phyloP scores from a whole-genome alignment of 2,329 filamentous ascomycete species.

The Didymella glomerata region DNA sequence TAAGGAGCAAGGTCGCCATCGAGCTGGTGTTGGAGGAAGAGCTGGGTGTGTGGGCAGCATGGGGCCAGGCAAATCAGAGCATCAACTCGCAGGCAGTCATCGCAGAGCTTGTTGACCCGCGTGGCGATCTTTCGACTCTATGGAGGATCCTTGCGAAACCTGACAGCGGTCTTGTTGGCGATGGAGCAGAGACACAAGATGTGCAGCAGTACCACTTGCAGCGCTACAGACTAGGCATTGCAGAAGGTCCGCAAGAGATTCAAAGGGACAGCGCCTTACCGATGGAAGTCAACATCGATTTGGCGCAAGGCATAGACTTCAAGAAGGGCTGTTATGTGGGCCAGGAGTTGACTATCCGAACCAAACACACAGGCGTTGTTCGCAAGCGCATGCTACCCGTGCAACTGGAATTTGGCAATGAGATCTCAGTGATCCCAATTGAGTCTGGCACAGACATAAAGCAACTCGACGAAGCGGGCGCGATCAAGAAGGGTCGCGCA shows the following conservation, averaged over 20 bases:
- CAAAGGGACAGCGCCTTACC: slow-evolving; percentile 75
- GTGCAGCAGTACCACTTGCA: slow-evolving; percentile 72
- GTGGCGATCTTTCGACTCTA: slow-evolving; percentile 25
- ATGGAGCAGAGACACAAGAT: slow-evolving; percentile 35
- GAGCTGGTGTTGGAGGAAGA: slow-evolving; percentile 67
- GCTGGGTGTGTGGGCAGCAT: slow-evolving; percentile 74
- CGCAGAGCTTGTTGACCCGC: slow-evolving; percentile 34
- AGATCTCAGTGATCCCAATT: neutral
- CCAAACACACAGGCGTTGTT: slow-evolving; percentile 91
- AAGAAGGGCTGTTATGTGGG: slow-evolving; percentile 97
- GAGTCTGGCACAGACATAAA: slow-evolving; percentile 63
- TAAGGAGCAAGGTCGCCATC: slow-evolving; percentile 80
- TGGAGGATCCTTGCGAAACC: slow-evolving; percentile 16
- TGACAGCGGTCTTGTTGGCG: slow-evolving; percentile 9
- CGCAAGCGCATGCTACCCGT: slow-evolving; percentile 88
- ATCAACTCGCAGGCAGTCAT: slow-evolving; percentile 20
- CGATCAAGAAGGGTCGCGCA: slow-evolving; percentile 64
- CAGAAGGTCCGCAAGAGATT: slow-evolving; percentile 87
- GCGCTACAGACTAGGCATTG: slow-evolving; percentile 79
- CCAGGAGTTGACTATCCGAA: slow-evolving; percentile 95
- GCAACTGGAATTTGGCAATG: slow-evolving; percentile 65
- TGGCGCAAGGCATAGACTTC: slow-evolving; percentile 87
- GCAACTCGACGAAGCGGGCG: slow-evolving; percentile 56
- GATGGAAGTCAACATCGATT: slow-evolving; percentile 88
- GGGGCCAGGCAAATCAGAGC: slow-evolving; percentile 59